Evolutionary conservation across 2,329 filamentous ascomycete species (phyloP).

Genomic region (Botrytis hyacinthi): DNA sequence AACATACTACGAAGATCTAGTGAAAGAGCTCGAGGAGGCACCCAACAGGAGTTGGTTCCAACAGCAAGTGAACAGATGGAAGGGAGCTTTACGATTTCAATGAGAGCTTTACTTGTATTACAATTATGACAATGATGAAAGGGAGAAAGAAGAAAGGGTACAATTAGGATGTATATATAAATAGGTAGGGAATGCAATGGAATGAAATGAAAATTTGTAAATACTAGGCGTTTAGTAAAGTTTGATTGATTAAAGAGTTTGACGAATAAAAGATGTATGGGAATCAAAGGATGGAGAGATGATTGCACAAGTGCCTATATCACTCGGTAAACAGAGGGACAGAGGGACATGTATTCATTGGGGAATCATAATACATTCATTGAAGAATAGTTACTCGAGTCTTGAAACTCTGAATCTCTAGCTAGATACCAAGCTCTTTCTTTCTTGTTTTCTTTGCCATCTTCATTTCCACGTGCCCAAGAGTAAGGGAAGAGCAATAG

Average conservation of each 20-base stretch:
- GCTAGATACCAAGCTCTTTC: neutral
- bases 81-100: constrained; percentile 58
- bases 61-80: constrained; percentile 52
- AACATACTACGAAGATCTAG: constrained; percentile 59
- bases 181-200: neutral
- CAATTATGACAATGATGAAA: neutral
- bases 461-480: neutral
- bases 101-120: constrained; percentile 34
- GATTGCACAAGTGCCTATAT: neutral
- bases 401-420: neutral
- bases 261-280: neutral
- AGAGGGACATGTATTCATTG: neutral
- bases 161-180: neutral
- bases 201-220: neutral
- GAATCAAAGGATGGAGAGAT: neutral
- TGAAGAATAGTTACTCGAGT: neutral
- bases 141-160: neutral
- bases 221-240: neutral
- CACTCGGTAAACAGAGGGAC: neutral
- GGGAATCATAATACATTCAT: neutral
- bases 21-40: constrained; percentile 61
- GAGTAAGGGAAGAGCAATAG: neutral
- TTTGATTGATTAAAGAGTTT: neutral
- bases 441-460: neutral
- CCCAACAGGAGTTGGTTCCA: constrained; percentile 56